These are phyloP conservation scores for Solanum hybrid DNA, from an alignment of 305 asterid genomes.

Conservation along the genomic window DNA sequence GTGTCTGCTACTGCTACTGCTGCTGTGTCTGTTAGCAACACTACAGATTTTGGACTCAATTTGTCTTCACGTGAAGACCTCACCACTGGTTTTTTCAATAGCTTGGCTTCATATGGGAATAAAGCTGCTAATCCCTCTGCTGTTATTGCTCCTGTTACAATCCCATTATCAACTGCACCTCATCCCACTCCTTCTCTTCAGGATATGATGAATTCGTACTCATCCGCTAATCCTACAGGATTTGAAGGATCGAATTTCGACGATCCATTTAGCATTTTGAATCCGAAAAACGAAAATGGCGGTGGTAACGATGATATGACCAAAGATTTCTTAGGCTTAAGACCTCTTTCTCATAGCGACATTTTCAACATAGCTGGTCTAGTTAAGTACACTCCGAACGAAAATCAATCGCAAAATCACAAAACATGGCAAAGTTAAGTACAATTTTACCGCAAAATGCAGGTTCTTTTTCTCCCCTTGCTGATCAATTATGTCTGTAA, in stretches of 20 bases:
- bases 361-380: conserved; percentile 29
- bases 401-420: conserved; percentile 16
- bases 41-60: conserved; percentile 23
- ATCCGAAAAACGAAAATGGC: conserved; percentile 6
- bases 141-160: neutral
- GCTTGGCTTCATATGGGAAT: conserved; percentile 43
- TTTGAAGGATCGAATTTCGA: conserved; percentile 26
- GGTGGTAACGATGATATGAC: conserved; percentile 27
- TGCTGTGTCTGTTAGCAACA: conserved; percentile 6
- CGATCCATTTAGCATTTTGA: conserved; percentile 19
- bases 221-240: conserved; percentile 12
- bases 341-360: conserved; percentile 28
- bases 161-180: neutral
- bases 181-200: conserved; percentile 13
- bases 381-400: neutral
- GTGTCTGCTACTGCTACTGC: conserved; percentile 13
- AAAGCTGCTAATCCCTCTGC: conserved; percentile 19
- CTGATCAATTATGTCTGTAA: conserved; percentile 12
- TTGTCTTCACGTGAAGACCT: conserved; percentile 36
- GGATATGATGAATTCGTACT: conserved; percentile 22
- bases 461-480: neutral
- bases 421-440: conserved; percentile 30
- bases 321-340: conserved; percentile 30
- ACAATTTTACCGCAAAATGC: neutral
- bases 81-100: conserved; percentile 16